Percentiles rank a stretch among this genome's conserved stretches.
These are phyloP conservation scores for Lichtheimia corymbifera DNA, from an alignment of 371 early-diverging fungal genomes.

Conservation along the genomic window DNA sequence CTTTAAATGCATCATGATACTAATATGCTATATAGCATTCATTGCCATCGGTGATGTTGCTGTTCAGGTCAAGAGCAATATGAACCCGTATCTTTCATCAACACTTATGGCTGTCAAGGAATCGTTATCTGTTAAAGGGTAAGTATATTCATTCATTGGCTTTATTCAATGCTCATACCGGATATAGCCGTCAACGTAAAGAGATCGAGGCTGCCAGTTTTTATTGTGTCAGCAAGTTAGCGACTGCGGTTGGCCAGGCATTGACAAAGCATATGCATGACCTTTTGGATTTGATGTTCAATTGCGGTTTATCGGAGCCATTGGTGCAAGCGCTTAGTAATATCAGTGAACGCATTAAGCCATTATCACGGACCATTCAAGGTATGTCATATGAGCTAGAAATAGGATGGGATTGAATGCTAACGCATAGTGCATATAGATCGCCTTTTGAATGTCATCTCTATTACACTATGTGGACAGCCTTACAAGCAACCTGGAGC, in stretches of 20 bases:
- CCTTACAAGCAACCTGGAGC: constrained; percentile 86
- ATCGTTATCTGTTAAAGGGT: constrained; percentile 58
- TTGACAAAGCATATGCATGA: constrained; percentile 87
- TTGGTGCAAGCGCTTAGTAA: constrained; percentile 82
- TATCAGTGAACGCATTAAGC: constrained; percentile 81
- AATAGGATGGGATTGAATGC: not conserved
- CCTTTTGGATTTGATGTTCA: constrained; percentile 90
- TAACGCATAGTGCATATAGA: constrained; percentile 44
- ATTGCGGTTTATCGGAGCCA: constrained; percentile 81
- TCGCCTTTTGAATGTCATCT: constrained; percentile 86
- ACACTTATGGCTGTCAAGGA: constrained; percentile 78
- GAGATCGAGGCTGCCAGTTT: constrained; percentile 76
- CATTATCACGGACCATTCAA: constrained; percentile 86
- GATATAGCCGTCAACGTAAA: constrained; percentile 53
- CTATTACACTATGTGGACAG: constrained; percentile 82
- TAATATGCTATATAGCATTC: constrained; percentile 57
- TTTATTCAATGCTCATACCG: not conserved
- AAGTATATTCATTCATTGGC: not conserved
- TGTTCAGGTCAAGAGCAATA: constrained; percentile 78
- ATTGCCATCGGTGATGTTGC: constrained; percentile 88
- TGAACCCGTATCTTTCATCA: constrained; percentile 80
- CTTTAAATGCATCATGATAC: not conserved
- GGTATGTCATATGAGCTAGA: constrained; percentile 41
- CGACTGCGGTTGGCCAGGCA: constrained; percentile 88
- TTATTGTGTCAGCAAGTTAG: constrained; percentile 86